phyloP scores from a whole-genome alignment of 345 rosid genomes.

The Passiflora organensis region DNA sequence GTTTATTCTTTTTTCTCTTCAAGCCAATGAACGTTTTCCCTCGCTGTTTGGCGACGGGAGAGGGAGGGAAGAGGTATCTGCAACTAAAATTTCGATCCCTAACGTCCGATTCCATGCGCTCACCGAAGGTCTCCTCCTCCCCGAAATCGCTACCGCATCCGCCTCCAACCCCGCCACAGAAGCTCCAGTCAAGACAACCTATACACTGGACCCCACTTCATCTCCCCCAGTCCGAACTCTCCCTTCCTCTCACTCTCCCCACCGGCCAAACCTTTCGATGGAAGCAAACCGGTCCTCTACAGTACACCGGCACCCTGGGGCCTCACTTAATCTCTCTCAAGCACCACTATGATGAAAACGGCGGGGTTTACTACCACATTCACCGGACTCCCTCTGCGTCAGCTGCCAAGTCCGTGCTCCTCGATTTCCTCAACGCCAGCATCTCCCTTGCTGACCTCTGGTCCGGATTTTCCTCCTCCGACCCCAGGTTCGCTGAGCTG shows the following conservation, averaged over 20 bases:
- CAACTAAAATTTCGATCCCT: too few species aligned
- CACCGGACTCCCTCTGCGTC: constrained; percentile 43
- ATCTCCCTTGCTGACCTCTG: constrained; percentile 54
- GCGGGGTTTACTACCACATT: constrained; percentile 46
- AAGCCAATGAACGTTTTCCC: too few species aligned
- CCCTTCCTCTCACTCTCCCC: constrained; percentile 76
- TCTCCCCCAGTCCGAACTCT: constrained; percentile 58
- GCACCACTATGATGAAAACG: constrained; percentile 45
- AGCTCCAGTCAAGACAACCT: not conserved
- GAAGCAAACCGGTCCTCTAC: constrained; percentile 70
- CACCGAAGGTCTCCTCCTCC: not conserved
- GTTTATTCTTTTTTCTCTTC: too few species aligned
- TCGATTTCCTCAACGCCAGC: constrained; percentile 63
- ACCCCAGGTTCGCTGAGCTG: constrained; percentile 61
- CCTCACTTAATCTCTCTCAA: constrained; percentile 69
- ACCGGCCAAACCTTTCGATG: constrained; percentile 98
- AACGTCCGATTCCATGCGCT: too few species aligned
- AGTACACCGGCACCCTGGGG: constrained; percentile 69
- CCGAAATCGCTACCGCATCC: constrained; percentile 9
- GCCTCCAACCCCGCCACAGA: constrained; percentile 11
- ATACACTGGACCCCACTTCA: constrained; percentile 51
- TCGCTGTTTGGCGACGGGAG: too few species aligned
- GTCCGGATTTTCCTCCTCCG: constrained; percentile 57
- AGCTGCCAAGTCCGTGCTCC: constrained; percentile 53
- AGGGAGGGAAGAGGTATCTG: not conserved